Base-by-base conservation (phyloP, 2,329 filamentous ascomycete genomes). In the Phoma herbarum region DNA sequence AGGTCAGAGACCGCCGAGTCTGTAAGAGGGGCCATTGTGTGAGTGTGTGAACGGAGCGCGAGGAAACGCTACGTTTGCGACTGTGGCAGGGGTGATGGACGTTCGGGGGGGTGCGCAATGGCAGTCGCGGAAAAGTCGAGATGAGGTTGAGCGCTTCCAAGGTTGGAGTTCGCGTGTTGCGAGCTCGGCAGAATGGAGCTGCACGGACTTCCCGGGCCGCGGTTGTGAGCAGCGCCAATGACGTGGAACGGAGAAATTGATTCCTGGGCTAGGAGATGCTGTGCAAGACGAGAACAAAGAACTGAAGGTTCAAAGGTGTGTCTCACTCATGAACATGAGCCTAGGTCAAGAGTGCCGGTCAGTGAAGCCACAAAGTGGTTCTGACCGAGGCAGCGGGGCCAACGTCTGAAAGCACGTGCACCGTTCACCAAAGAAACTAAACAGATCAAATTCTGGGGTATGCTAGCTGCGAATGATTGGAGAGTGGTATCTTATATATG, bases 21-120 rank as follows among this genome's bases (percentile, higher is more conserved):
- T 77, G 91, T 89, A 80, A 94, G 88, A 77, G 91, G 90, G 80
- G 92, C 91, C 93, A 97, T 97, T 85, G 80, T 66, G 68, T 44
- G 43, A 49, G 56, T 26, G n/a, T 63, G 57, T 66, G 59, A 61
- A 49, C 59, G 55, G 55, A 59, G 48, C 50, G 46, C 49, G 35
- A 25, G 57, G 47, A 54, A 42, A 64, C 57, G 60, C 56, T 59
- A 35, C 33, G 43, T 41, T 45, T 61, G 49, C 35, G 56, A 54
- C 59, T 55, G 55, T 61, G 59, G 46, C 57, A 63, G 43, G 56
- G 52, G 58, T 46, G 59, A 60, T 52, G 50, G 61, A 52, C 49
- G 56, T 50, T 43, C n/a, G 46, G 56, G 61, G 33, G 49, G 45
- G 55, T 61, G 64, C 64, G 63, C 68, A 69, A 69, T 69, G 68